These are phyloP conservation scores for Gnomoniopsis sp. DNA, from an alignment of 2,329 filamentous ascomycete genomes.

Conservation along the genomic window DNA sequence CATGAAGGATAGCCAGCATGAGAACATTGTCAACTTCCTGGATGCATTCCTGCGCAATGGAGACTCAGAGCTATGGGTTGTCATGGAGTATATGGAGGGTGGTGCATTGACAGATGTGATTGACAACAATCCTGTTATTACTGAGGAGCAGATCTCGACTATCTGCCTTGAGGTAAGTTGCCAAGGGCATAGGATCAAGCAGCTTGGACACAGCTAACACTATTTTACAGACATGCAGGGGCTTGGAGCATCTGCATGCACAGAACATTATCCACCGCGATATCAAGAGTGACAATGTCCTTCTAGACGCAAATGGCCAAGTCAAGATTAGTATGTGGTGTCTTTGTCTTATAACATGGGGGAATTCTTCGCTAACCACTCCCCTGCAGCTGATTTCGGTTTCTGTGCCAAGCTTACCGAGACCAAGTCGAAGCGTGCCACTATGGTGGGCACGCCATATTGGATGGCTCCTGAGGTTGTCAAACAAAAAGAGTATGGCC, in stretches of 20 bases:
- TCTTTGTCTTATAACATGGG: no score
- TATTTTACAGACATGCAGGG: conserved; percentile 76
- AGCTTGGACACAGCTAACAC: not conserved
- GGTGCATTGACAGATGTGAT: conserved; percentile 97
- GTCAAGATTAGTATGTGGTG: conserved; percentile 87
- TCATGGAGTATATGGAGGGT: conserved; percentile 99
- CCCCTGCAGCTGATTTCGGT: conserved; percentile 82
- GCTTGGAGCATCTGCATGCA: conserved; percentile 87
- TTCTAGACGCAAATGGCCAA: conserved; percentile 88
- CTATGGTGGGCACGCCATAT: conserved; percentile 98
- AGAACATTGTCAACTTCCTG: conserved; percentile 98
- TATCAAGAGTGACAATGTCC: conserved; percentile 98
- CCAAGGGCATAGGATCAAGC: not conserved
- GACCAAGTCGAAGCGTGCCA: conserved; percentile 93
- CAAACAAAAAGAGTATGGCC: conserved; percentile 98
- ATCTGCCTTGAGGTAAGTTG: conserved; percentile 86
- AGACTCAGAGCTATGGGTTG: conserved; percentile 95
- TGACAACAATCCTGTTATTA: conserved; percentile 92
- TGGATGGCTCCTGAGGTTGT: conserved; percentile 99
- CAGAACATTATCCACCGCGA: conserved; percentile 98
- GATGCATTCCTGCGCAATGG: conserved; percentile 96
- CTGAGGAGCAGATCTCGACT: conserved; percentile 95
- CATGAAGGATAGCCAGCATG: conserved; percentile 98
- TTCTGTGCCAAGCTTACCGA: conserved; percentile 99
- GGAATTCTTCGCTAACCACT: conserved; percentile 33